phyloP scores from a whole-genome alignment of 2,329 filamentous ascomycete genomes.

The Chlorencoelia australis region DNA sequence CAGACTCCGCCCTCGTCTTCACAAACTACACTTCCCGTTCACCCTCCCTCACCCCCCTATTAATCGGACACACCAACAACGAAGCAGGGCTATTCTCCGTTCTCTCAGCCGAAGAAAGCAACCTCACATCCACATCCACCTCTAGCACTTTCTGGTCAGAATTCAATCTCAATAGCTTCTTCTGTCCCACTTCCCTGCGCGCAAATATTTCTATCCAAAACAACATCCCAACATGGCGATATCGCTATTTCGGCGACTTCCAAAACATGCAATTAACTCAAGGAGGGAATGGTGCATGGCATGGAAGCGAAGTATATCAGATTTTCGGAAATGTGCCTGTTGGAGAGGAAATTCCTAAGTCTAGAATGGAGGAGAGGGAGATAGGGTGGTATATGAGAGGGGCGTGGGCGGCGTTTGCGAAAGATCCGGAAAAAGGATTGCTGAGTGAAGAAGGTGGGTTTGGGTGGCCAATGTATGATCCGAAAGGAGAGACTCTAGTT shows the following conservation, averaged over 20 bases:
- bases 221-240: slow-evolving; percentile 26
- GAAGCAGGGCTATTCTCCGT: slow-evolving; percentile 19
- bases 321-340: slow-evolving; percentile 10
- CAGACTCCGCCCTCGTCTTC: slow-evolving; percentile 23
- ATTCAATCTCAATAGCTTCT: slow-evolving; percentile 18
- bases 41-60: slow-evolving; percentile 13
- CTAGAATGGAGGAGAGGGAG: slow-evolving; percentile 15
- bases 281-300: slow-evolving; percentile 23
- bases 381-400: slow-evolving; percentile 23
- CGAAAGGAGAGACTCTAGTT: slow-evolving; percentile 10
- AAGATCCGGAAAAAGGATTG: slow-evolving; percentile 22
- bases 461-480: slow-evolving; percentile 14
- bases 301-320: slow-evolving; percentile 19
- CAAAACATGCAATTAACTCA: slow-evolving; percentile 20
- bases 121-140: background rate
- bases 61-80: slow-evolving; percentile 27
- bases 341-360: background rate
- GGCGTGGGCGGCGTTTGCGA: slow-evolving; percentile 28
- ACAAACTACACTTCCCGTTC: slow-evolving; percentile 17
- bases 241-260: slow-evolving; percentile 25
- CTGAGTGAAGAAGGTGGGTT: slow-evolving; percentile 9
- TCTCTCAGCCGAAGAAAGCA: background rate
- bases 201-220: slow-evolving; percentile 12
- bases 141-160: background rate
- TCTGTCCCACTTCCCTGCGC: slow-evolving; percentile 19